A percentile compares a stretch with the other conserved stretches of the same genome.
phyloP scores from a whole-genome alignment of 1,139 yeast species.

The Geotrichum candidum region DNA sequence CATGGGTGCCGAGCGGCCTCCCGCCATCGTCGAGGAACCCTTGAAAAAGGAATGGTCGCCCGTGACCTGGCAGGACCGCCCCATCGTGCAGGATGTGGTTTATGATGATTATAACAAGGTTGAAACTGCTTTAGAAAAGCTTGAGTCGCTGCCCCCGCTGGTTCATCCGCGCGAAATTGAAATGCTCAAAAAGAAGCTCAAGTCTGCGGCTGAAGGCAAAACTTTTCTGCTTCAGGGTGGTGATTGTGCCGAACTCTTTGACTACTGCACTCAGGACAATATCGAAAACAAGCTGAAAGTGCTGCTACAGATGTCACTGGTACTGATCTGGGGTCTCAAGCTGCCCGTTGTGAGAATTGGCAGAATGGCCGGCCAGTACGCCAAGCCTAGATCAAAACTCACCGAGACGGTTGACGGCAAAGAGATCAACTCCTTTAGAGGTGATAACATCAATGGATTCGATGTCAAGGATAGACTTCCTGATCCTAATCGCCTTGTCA shows the following conservation, averaged over 20 bases:
- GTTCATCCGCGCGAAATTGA: slow-evolving; percentile 40
- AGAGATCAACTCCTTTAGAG: slow-evolving; percentile 40
- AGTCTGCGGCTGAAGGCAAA: slow-evolving; percentile 40
- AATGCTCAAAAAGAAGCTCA: slow-evolving; percentile 32
- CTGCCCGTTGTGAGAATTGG: slow-evolving; percentile 40
- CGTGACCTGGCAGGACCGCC: slow-evolving; percentile 40
- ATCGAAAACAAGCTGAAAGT: slow-evolving; percentile 42
- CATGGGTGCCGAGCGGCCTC: slow-evolving; percentile 17
- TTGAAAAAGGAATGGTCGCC: slow-evolving; percentile 34
- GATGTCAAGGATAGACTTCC: slow-evolving; percentile 38
- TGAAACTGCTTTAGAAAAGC: slow-evolving; percentile 38
- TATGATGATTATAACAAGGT: slow-evolving; percentile 37
- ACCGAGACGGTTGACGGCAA: slow-evolving; percentile 40
- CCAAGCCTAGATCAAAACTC: slow-evolving; percentile 41
- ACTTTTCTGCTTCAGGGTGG: slow-evolving; percentile 44
- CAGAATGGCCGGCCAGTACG: slow-evolving; percentile 44
- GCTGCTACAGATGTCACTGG: slow-evolving; percentile 41
- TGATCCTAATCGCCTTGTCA: slow-evolving; percentile 40
- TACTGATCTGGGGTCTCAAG: slow-evolving; percentile 39
- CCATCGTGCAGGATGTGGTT: slow-evolving; percentile 41
- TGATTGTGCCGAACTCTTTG: slow-evolving; percentile 44
- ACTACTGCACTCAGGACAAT: slow-evolving; percentile 39
- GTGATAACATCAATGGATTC: slow-evolving; percentile 42
- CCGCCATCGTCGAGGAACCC: background rate
- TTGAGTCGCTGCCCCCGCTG: slow-evolving; percentile 40